Evolutionary conservation across 208 protist species (phyloP).

Genomic region (Acanthamoeba triangularis): DNA sequence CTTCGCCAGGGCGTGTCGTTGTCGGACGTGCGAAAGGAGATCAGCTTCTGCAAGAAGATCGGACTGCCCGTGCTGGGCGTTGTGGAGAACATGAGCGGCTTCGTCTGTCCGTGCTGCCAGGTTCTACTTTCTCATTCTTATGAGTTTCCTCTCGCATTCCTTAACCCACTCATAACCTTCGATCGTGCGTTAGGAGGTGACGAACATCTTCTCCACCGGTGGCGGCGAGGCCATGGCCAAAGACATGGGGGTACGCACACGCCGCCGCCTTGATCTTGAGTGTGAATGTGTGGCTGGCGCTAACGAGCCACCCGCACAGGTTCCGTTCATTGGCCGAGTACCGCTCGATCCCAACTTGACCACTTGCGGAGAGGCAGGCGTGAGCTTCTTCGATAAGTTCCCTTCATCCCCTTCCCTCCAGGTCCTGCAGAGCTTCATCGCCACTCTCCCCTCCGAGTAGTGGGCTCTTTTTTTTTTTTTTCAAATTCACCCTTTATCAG

Average conservation of each 20-base stretch:
- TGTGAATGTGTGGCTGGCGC: not conserved
- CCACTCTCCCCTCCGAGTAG: not conserved
- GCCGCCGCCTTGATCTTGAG: not conserved
- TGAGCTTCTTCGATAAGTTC: constrained; percentile 15
- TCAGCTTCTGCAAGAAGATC: constrained; percentile 82
- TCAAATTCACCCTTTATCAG: not conserved
- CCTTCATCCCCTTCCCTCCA: not conserved
- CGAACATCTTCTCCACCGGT: not conserved
- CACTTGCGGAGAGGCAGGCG: constrained; percentile 81
- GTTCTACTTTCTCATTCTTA: no score
- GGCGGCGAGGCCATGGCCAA: constrained; percentile 65
- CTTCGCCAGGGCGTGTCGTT: constrained; percentile 9
- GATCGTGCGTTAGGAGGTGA: not conserved
- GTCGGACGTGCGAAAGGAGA: constrained; percentile 69
- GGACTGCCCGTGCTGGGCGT: constrained; percentile 77
- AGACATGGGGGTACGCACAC: not conserved
- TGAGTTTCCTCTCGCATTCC: no score
- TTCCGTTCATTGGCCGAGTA: constrained; percentile 88
- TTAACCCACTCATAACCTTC: no score
- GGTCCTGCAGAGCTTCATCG: not conserved
- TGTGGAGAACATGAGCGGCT: constrained; percentile 83
- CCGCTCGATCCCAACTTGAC: constrained; percentile 91
- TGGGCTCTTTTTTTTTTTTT: no score
- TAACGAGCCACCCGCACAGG: not conserved
- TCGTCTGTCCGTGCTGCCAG: constrained; percentile 80